Conservation (phyloP, 768 basidiomycete genomes). For the Favolaschia claudopus region DNA sequence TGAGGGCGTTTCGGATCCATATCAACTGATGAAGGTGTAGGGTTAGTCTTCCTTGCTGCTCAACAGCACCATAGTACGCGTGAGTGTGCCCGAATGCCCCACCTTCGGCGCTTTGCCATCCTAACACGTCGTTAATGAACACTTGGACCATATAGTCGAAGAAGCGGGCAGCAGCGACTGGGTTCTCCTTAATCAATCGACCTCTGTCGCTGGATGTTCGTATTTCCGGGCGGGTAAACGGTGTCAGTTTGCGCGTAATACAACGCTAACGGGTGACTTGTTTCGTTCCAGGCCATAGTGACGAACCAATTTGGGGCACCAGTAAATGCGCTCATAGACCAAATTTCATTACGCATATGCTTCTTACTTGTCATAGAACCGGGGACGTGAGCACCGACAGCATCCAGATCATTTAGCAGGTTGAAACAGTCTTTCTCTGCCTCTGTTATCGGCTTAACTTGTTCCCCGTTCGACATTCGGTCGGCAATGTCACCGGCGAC, state of each 20-base stretch:
- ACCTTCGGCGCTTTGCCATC: background rate
- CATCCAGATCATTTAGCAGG: conserved; percentile 42
- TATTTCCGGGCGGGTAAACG: conserved; percentile 26
- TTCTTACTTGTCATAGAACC: conserved; percentile 39
- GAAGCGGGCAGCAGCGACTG: conserved; percentile 26
- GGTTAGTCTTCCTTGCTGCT: conserved; percentile 35
- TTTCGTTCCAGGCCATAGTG: conserved; percentile 39
- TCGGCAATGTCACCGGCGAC: conserved; percentile 27
- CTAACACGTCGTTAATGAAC: conserved; percentile 23
- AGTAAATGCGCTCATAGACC: conserved; percentile 32
- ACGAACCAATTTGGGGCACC: conserved; percentile 44
- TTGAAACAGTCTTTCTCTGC: conserved; percentile 43
- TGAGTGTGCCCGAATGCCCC: conserved; percentile 24
- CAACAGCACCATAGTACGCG: conserved; percentile 38
- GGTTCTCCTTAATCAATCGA: conserved; percentile 9
- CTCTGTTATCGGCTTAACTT: conserved; percentile 33
- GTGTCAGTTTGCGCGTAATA: conserved; percentile 37
- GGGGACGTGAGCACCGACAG: conserved; percentile 37
- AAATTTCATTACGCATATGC: conserved; percentile 39
- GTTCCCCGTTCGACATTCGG: conserved; percentile 32
- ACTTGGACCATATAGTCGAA: conserved; percentile 25
- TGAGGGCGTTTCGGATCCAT: conserved; percentile 29
- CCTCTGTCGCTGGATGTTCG: background rate
- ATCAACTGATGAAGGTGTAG: conserved; percentile 36
- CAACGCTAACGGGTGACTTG: no score